Percentiles rank a stretch among this genome's conserved stretches.
Conservation (phyloP, 1,284 basidiomycete genomes). For the Lignosus rhinocerotis region DNA sequence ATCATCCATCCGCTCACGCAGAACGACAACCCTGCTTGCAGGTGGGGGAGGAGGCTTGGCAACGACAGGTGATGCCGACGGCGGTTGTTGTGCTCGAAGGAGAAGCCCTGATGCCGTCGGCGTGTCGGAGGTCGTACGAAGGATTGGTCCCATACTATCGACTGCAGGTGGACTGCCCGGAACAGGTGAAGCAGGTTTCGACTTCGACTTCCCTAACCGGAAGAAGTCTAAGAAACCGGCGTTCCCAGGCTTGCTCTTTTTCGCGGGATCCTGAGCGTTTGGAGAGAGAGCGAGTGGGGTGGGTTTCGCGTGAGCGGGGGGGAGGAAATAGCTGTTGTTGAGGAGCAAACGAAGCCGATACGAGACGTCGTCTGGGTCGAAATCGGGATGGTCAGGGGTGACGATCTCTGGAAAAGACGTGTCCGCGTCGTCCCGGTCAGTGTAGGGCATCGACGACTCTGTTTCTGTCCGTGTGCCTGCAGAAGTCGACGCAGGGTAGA, state of each 20-base stretch:
- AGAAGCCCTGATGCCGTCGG: conserved; percentile 44
- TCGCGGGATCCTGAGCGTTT: conserved; percentile 31
- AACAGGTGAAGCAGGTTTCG: conserved; percentile 60
- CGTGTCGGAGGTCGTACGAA: conserved; percentile 65
- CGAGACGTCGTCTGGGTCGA: conserved; percentile 77
- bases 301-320: conserved; percentile 80
- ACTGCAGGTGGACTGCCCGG: conserved; percentile 28
- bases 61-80: conserved; percentile 38
- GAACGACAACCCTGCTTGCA: conserved; percentile 68
- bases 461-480: conserved; percentile 56
- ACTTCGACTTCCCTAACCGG: conserved; percentile 62
- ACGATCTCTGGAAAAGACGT: conserved; percentile 46
- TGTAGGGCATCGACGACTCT: conserved; percentile 56
- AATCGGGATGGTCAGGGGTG: conserved; percentile 46
- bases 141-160: conserved; percentile 40
- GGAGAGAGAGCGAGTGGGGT: conserved; percentile 59
- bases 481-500: conserved; percentile 69
- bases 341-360: conserved; percentile 78
- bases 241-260: conserved; percentile 45
- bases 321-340: conserved; percentile 82
- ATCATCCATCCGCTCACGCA: conserved; percentile 76
- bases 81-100: conserved; percentile 40
- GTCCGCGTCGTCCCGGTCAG: conserved; percentile 45
- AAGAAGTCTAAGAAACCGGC: conserved; percentile 73
- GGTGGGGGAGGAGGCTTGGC: conserved; percentile 31